Base-by-base conservation (phyloP, 345 rosid species). In the Laguncularia racemosa region DNA sequence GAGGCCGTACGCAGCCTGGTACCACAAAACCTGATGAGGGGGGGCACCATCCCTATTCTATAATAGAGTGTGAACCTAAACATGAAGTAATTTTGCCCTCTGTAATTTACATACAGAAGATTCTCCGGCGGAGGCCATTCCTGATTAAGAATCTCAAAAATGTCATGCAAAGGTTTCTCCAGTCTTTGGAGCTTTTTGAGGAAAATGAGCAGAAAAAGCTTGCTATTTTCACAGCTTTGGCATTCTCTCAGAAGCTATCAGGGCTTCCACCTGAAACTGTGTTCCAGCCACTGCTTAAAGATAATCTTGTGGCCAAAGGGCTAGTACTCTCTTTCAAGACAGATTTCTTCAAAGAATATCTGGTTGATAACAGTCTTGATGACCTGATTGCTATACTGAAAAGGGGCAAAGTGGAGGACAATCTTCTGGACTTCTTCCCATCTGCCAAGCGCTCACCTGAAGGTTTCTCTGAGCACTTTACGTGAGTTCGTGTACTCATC, bases 221-320 rank as follows among this genome's bases (percentile, higher is more conserved):
- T 67, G 97, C 96, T 6, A 86, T 95, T 69, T 95, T 95, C 83
- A 84, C 97, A 20, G 97, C 99, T 2, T 92, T 95, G 69, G 89
- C 96, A 15, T 90, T 95, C 76, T 90, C 99, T 56, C 99, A 90
- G 90, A 95, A 90, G 71, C 79, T 90, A 45, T 93, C 99, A 8
- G 99, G 99, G 60, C 83, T 95, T 57, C 99, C 97, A 50, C 93
- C 96, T 0, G 99, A 95, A 81, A 88, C 95, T 20, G 99, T 95
- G 57, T 86, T 95, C 77, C 96, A 90, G 78, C 97, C 97, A 46
- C 64, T 90, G 76, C 93, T 95, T 48, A 95, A 95, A 84, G 99
- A 90, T 72, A 90, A 95, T 75, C 99, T 95, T 59, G 96, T 90
- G 67, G 88, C 83, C 70, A 95, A 95, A 73, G 99, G 99, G 89